A percentile compares a stretch with the other conserved stretches of the same genome.
Evolutionary conservation across 2,329 filamentous ascomycete species (phyloP).

Genomic region (Taxawa tesnikishii): DNA sequence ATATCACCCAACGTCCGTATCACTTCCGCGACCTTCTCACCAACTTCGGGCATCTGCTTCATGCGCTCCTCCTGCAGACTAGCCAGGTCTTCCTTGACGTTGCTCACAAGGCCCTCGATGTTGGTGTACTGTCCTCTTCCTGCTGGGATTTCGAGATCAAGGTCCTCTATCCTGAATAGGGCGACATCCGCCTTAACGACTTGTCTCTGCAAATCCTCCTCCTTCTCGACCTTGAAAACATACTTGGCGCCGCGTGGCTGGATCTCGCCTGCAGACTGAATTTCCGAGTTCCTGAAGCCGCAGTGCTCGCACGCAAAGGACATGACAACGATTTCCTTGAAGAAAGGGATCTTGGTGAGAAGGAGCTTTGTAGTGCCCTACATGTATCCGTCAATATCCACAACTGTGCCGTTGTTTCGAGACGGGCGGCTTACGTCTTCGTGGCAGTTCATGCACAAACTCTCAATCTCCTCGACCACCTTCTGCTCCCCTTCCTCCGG

Average conservation of each 20-base stretch:
- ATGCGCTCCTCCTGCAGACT: constrained; percentile 74
- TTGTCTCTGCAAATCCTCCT: constrained; percentile 68
- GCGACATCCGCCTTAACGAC: constrained; percentile 88
- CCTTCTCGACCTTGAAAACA: constrained; percentile 62
- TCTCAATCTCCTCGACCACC: constrained; percentile 41
- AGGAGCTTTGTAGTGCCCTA: constrained; percentile 78
- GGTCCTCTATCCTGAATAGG: constrained; percentile 73
- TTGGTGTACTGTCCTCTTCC: constrained; percentile 89
- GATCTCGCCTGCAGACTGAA: constrained; percentile 84
- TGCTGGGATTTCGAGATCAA: constrained; percentile 86
- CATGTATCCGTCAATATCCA: constrained; percentile 3
- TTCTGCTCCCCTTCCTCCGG: constrained; percentile 28
- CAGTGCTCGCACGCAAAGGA: constrained; percentile 91
- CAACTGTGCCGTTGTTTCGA: too few relatives aligned
- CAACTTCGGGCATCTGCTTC: constrained; percentile 63
- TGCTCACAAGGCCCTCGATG: constrained; percentile 73
- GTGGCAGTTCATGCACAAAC: constrained; percentile 43
- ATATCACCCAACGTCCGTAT: constrained; percentile 65
- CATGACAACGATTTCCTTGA: constrained; percentile 95
- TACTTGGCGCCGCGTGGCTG: constrained; percentile 81
- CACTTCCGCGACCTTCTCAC: constrained; percentile 64
- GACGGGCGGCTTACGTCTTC: constrained; percentile 34
- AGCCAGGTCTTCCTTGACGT: constrained; percentile 68
- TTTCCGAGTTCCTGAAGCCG: constrained; percentile 79
- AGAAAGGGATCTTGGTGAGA: constrained; percentile 87